Conservation (phyloP, 257 asterid genomes). For the Handroanthus guayacan region DNA sequence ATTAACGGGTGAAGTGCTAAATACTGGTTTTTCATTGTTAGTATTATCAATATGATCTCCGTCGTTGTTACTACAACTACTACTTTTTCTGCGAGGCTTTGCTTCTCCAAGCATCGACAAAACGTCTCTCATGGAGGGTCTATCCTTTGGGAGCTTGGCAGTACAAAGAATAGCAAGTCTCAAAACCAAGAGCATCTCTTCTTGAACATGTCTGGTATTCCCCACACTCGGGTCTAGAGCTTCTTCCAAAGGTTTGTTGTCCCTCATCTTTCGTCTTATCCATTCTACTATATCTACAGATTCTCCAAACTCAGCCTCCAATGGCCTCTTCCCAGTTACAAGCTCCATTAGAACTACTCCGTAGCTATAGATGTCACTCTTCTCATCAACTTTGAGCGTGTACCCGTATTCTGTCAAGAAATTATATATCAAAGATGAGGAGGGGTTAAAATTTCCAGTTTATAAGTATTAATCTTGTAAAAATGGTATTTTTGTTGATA, state of each 20-base stretch:
- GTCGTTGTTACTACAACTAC: slow-evolving; percentile 27
- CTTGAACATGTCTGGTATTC: slow-evolving; percentile 46
- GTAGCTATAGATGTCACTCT: slow-evolving; percentile 73
- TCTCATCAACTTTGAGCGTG: slow-evolving; percentile 69
- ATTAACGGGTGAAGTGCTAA: slow-evolving; percentile 50
- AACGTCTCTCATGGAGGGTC: slow-evolving; percentile 59
- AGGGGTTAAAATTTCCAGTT: background rate
- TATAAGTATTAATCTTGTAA: background rate
- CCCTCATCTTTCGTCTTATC: slow-evolving; percentile 41
- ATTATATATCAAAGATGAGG: background rate
- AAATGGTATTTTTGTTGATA: background rate
- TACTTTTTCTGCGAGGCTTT: slow-evolving; percentile 55
- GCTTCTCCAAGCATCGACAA: slow-evolving; percentile 56
- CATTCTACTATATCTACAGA: slow-evolving; percentile 50
- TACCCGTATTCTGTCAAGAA: slow-evolving; percentile 71
- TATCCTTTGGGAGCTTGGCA: slow-evolving; percentile 53
- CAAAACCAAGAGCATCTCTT: slow-evolving; percentile 55
- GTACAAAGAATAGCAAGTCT: slow-evolving; percentile 52
- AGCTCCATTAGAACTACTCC: slow-evolving; percentile 85
- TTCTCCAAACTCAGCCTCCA: slow-evolving; percentile 67
- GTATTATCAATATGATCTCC: slow-evolving; percentile 12
- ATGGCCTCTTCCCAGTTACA: slow-evolving; percentile 61
- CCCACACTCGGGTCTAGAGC: slow-evolving; percentile 48
- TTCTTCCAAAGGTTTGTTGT: slow-evolving; percentile 43
- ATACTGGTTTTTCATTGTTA: slow-evolving; percentile 43